Base-by-base conservation (phyloP, 225 moss, liverwort and hornwort genomes). In the Sphagnum tenellum region DNA sequence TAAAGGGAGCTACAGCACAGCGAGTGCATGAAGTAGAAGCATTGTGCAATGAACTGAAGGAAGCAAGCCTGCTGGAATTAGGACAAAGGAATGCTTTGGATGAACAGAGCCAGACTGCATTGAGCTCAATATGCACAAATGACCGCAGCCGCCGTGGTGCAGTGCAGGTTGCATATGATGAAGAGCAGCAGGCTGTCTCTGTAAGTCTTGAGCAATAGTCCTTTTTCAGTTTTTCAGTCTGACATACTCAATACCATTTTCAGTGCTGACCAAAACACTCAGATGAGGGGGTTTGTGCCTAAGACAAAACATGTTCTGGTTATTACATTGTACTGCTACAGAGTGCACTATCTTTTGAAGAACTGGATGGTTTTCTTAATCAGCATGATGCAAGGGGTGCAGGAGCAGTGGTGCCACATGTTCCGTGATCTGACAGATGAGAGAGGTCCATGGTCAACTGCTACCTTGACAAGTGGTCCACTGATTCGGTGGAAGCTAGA, bases 391-490 rank as follows among this genome's bases (percentile, higher is more conserved):
- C 29, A 29, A 29, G 29, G 9, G 46, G 62, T 62, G 62, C 85
- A 90, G 89, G 89, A 88, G 59, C 87, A 85, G 29, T 90, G 89
- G 89, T 90, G 88, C 70, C 89, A 90, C 78, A 74, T 90, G 75
- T 88, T 88, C 52, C 89, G 88, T 60, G 79, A 85, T 66, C 78
- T 88, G 75, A 82, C 84, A 66, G 88, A 90, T 71, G 89, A 88
- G 76, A 82, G 88, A 76, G 89, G 88, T 7, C 87, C 89, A n/a
- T 90, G 89, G 88, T 87, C 87, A 61, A 82, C 85, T 58, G 80
- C 88, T 12, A 76, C 88, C 45, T 90, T 82, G 55, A 82, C 89
- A 73, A 89, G 82, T 69, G 78, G 79, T 73, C 68, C 73, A 45
- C 69, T 66, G 55, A 76, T 75, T 64, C 73, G 85, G 29, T 88